Conservation (phyloP, 345 rosid genomes). For the Crucihimalaya himalaica region DNA sequence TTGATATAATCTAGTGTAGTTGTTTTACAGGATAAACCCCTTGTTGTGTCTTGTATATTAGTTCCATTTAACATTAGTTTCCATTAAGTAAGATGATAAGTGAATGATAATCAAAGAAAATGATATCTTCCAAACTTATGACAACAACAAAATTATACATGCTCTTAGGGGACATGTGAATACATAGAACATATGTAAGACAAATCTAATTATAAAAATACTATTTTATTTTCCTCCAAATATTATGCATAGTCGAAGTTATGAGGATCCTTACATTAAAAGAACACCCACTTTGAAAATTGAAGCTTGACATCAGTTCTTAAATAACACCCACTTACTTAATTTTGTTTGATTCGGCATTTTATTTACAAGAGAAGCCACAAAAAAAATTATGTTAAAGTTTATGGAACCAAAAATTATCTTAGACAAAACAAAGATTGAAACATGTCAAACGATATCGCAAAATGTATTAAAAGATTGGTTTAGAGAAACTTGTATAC, state of each 20-base stretch:
- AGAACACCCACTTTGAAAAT: neutral
- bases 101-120: neutral
- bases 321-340: neutral
- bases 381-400: too few species aligned
- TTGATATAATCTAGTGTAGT: conserved; percentile 27
- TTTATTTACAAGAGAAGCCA: neutral
- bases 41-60: conserved; percentile 26
- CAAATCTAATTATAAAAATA: neutral
- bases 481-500: too few species aligned
- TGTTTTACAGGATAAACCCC: neutral
- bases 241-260: neutral
- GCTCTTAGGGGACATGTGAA: neutral
- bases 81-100: neutral
- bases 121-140: neutral
- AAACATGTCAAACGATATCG: too few species aligned
- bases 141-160: neutral
- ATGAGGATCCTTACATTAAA: neutral
- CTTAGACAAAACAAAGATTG: too few species aligned
- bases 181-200: neutral
- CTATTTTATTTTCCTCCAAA: neutral
- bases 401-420: too few species aligned
- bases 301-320: neutral
- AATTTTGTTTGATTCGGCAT: neutral
- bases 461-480: neutral
- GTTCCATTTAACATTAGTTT: conserved; percentile 14